Evolutionary conservation across 305 asterid genomes (phyloP).

Genomic region (Rubia balearica): DNA sequence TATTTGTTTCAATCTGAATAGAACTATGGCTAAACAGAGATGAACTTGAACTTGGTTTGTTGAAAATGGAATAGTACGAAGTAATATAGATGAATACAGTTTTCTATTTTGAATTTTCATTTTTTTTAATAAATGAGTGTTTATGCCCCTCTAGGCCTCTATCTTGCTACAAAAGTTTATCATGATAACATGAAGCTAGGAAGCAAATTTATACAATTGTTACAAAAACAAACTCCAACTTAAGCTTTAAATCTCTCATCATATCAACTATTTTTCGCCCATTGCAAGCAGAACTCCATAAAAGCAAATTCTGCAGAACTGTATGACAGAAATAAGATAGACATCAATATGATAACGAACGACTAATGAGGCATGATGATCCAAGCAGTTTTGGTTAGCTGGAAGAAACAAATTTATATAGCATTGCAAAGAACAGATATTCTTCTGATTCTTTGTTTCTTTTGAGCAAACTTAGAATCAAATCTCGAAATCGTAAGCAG

Average conservation of each 20-base stretch:
- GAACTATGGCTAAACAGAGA: too few relatives aligned
- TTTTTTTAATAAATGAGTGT: not conserved
- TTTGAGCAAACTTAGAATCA: not conserved
- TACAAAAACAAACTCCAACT: not conserved
- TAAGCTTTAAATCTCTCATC: not conserved
- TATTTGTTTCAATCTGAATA: too few relatives aligned
- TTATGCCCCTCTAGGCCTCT: not conserved
- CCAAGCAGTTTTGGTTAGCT: not conserved
- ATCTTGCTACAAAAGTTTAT: not conserved
- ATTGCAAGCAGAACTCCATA: not conserved
- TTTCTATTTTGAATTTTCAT: too few relatives aligned
- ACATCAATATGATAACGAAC: not conserved
- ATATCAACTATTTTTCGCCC: not conserved
- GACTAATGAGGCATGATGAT: not conserved
- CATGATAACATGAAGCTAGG: not conserved
- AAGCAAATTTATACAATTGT: slow-evolving; percentile 10
- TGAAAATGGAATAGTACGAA: not conserved
- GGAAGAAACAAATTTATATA: not conserved
- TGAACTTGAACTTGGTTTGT: not conserved
- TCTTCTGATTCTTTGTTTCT: not conserved
- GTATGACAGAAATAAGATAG: not conserved
- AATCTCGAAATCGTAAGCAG: not conserved
- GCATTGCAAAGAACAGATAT: not conserved
- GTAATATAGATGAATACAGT: not conserved
- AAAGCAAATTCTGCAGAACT: slow-evolving; percentile 14